Base-by-base conservation (phyloP, 2,329 filamentous ascomycete species). In the Tolypocladium cylindrosporum region DNA sequence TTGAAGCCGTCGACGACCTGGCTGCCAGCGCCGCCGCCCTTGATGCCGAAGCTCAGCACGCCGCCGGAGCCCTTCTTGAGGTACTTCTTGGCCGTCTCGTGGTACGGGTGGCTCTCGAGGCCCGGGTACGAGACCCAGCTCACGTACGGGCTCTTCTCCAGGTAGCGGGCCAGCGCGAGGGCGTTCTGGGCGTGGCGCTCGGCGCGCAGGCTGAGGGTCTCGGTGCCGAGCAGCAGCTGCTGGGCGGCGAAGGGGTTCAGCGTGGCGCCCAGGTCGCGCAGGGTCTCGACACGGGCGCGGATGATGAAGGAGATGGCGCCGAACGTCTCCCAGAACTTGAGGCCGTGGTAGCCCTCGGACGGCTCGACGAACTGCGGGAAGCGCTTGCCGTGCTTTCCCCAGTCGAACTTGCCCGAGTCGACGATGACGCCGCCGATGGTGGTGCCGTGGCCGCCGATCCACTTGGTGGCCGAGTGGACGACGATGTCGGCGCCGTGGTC, bases 361-460 rank as follows among this genome's bases (percentile, higher is more conserved):
- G 89, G 93, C 74, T 97, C 90, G 64, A 89, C 83, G 78, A 99
- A 91, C 72, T 97, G 90, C 1, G 93, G 93, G 80, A 97, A 97
- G 24, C 92, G 87, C 66, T 83, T 83, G 53, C 79, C 88, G 71
- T 96, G 76, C 74, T 88, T 88, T 65, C 89, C 90, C 92, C 93
- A 97, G 79, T 96, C 88, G 71, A 97, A 97, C 71, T 91, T 94
- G 67, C 92, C 92, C 64, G 87, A 84, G 76, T 97, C 92, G 62
- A 97, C 79, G 40, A 97, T 82, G 50, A 96, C 82, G 61, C 92
- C 92, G 59, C 82, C 92, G 64, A 97, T 89, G 34, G 92, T 96
- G 45, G 92, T 96, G 61, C 92, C 93, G 73, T 97, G 93, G 48
- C 92, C 92, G 58, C 92, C 92, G 62, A 97, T 97, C 92, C 92